These are phyloP conservation scores for Pseudogymnoascus sp. DNA, from an alignment of 2,329 filamentous ascomycete genomes.

Conservation along the genomic window DNA sequence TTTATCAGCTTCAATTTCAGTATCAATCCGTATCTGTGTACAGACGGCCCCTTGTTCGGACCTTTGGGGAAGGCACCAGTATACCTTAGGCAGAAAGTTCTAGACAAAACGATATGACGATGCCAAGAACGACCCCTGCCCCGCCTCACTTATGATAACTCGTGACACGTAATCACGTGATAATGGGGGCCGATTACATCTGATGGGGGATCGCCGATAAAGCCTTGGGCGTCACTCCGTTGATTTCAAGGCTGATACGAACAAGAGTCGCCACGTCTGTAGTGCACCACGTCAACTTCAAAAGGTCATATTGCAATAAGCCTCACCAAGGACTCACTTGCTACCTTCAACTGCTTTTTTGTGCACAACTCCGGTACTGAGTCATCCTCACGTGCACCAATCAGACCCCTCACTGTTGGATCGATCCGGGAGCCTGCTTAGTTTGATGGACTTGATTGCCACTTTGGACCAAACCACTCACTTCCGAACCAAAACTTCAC, in stretches of 20 bases:
- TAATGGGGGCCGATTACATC: not conserved
- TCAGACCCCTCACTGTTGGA: not conserved
- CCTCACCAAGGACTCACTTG: not conserved
- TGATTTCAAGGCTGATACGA: not conserved
- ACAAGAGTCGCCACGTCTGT: not conserved
- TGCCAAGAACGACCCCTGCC: not conserved
- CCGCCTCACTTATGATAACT: not conserved
- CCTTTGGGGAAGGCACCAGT: not conserved
- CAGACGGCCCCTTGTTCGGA: not conserved
- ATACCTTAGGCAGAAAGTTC: not conserved
- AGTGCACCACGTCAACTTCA: not conserved
- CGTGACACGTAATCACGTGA: not conserved
- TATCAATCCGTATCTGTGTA: not conserved
- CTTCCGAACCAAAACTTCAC: conserved; percentile 26
- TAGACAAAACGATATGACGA: not conserved
- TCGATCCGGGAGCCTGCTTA: conserved; percentile 1
- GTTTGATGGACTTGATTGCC: conserved; percentile 7
- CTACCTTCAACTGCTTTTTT: not conserved
- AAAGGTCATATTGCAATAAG: not conserved
- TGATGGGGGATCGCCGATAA: conserved; percentile 4
- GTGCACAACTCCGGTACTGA: not conserved
- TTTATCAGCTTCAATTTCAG: not conserved
- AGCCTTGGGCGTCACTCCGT: conserved; percentile 7
- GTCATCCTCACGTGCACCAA: conserved; percentile 9
- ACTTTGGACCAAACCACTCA: not conserved